These are phyloP conservation scores for Cladosporium sp. DNA, from an alignment of 2,329 filamentous ascomycete genomes.

Conservation along the genomic window DNA sequence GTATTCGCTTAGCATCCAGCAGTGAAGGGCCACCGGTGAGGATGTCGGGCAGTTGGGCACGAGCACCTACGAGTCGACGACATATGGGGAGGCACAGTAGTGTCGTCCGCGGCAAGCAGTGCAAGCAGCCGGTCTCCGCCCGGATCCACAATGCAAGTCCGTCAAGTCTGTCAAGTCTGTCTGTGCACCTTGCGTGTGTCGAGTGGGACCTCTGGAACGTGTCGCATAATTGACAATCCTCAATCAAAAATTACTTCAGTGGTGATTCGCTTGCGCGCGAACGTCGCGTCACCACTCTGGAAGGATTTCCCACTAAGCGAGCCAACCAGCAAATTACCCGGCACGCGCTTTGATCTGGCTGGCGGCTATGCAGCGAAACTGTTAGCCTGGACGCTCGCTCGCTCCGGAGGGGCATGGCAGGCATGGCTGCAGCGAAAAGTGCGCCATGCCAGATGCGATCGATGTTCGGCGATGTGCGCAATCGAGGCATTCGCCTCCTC, in stretches of 20 bases:
- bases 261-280: not conserved
- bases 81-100: not conserved
- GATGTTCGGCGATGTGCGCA: conserved; percentile 4
- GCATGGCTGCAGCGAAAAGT: not conserved
- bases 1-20: not conserved
- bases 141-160: not conserved
- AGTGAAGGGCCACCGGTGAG: not conserved
- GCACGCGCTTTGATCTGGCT: not conserved
- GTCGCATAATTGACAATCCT: not conserved
- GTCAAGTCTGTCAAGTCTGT: not conserved
- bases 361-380: conserved; percentile 4
- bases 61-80: not conserved
- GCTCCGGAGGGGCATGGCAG: too few species aligned
- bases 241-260: not conserved
- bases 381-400: not conserved
- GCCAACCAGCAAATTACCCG: conserved; percentile 13
- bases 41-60: conserved; percentile 1
- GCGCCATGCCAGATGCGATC: conserved; percentile 1
- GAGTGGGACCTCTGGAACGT: too few species aligned
- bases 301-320: conserved; percentile 4
- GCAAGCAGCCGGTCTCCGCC: not conserved
- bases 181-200: too few species aligned
- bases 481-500: not conserved
- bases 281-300: conserved; percentile 4
- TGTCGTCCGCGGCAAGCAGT: not conserved